These are phyloP conservation scores for Russula earlei DNA, from an alignment of 768 basidiomycete genomes.

Conservation along the genomic window DNA sequence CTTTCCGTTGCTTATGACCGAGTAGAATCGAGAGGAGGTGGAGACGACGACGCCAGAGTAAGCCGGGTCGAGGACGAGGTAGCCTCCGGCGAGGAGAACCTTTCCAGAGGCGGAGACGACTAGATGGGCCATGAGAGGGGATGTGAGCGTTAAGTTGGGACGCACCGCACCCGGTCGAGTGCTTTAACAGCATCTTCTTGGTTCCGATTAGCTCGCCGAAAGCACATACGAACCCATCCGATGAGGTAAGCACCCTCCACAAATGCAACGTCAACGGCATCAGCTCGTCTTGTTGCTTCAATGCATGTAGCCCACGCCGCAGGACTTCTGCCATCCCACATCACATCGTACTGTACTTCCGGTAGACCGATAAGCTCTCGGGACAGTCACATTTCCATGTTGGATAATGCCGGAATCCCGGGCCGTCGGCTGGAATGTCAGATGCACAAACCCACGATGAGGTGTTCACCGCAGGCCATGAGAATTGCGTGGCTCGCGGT, in stretches of 20 bases:
- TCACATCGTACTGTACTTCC: too few relatives aligned
- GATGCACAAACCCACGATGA: too few relatives aligned
- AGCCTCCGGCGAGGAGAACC: constrained; percentile 91
- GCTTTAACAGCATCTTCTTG: not conserved
- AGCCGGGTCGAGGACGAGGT: constrained; percentile 85
- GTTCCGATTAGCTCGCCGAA: constrained; percentile 3
- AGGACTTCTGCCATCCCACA: not conserved
- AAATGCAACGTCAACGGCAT: not conserved
- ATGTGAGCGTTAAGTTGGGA: not conserved
- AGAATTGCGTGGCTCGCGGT: constrained; percentile 50
- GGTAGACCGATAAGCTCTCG: too few relatives aligned
- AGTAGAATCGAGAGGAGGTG: constrained; percentile 91
- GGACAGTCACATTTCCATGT: not conserved
- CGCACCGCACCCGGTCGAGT: not conserved
- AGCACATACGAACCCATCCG: too few relatives aligned
- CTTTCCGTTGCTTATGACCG: constrained; percentile 44
- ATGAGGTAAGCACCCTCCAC: not conserved
- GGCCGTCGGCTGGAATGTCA: too few relatives aligned
- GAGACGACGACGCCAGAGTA: constrained; percentile 86
- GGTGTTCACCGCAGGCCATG: constrained; percentile 25
- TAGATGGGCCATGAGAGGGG: constrained; percentile 33
- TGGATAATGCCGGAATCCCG: too few relatives aligned
- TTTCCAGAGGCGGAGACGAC: constrained; percentile 91
- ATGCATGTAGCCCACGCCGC: not conserved
- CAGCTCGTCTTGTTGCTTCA: not conserved